These are phyloP conservation scores for Citropsis articulata DNA, from an alignment of 345 rosid species.

Conservation along the genomic window DNA sequence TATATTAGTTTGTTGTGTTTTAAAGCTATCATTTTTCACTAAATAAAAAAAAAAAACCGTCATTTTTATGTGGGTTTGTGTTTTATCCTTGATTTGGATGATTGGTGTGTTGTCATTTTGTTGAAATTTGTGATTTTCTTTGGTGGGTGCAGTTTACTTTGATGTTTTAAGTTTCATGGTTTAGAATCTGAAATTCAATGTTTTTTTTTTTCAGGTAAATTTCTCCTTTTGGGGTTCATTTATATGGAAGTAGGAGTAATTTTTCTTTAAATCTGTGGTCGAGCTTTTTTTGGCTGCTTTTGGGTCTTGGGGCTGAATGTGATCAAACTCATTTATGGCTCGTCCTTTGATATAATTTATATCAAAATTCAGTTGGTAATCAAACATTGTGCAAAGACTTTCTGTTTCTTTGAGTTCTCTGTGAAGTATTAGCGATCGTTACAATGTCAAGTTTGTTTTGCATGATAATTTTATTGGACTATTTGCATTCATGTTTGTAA, in stretches of 20 bases:
- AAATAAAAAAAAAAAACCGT: no score
- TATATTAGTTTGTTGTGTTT: background rate
- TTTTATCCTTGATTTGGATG: constrained; percentile 1
- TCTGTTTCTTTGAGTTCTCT: background rate
- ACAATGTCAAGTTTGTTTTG: background rate
- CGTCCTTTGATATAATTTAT: background rate
- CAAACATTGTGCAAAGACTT: background rate
- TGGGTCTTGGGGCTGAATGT: background rate
- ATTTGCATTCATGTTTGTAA: background rate
- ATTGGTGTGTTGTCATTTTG: background rate
- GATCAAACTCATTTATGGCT: background rate
- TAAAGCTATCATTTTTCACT: background rate
- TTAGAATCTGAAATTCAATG: background rate
- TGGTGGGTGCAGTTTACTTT: constrained; percentile 14
- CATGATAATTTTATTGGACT: background rate
- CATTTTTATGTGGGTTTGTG: constrained; percentile 14
- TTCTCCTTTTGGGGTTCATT: background rate
- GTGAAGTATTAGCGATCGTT: background rate
- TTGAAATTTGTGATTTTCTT: constrained; percentile 10
- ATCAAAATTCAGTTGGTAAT: background rate
- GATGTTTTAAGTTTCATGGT: constrained; percentile 4
- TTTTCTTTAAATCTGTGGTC: background rate
- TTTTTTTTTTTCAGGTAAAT: background rate
- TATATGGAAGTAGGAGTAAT: background rate
- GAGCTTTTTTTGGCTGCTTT: background rate